Conservation (phyloP, 164 flowering plant species). For the Annona squamosa region DNA sequence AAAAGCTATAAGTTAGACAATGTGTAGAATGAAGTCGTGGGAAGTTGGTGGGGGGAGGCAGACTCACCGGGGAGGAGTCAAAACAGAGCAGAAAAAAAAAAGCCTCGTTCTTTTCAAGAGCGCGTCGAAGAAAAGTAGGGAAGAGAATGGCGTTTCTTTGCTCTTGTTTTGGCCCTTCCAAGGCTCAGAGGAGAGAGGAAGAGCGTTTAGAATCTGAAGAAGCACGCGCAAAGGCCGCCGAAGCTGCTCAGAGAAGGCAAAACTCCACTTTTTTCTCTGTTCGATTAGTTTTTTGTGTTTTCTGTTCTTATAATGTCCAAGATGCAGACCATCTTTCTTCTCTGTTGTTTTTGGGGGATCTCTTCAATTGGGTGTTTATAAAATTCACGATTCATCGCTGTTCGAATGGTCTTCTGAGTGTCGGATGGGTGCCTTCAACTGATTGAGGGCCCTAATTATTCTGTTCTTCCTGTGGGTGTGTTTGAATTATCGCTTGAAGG, state of each 20-base stretch:
- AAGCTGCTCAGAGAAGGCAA: conserved; percentile 81
- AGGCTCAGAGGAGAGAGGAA: conserved; percentile 45
- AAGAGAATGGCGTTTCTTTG: conserved; percentile 41
- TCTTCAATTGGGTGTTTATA: background rate
- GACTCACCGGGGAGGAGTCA: too few species aligned
- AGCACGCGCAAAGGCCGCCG: conserved; percentile 79
- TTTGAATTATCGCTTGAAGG: background rate
- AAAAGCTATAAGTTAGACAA: too few species aligned
- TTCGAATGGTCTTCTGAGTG: background rate
- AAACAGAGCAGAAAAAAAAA: background rate
- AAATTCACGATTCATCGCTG: background rate
- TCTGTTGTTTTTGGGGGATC: background rate
- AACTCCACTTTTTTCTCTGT: background rate
- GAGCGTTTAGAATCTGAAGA: conserved; percentile 64
- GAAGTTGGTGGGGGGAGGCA: too few species aligned
- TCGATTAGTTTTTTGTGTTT: background rate
- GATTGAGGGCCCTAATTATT: background rate
- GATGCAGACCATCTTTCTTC: background rate
- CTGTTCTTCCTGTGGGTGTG: background rate
- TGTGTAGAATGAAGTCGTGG: too few species aligned
- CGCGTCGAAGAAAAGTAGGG: conserved; percentile 8
- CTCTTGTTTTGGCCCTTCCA: conserved; percentile 46
- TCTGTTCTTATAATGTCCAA: background rate
- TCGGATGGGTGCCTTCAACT: background rate
- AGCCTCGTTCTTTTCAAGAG: background rate